These are phyloP conservation scores for Aspergillus awamori DNA, from an alignment of 2,329 filamentous ascomycete species.

Conservation along the genomic window DNA sequence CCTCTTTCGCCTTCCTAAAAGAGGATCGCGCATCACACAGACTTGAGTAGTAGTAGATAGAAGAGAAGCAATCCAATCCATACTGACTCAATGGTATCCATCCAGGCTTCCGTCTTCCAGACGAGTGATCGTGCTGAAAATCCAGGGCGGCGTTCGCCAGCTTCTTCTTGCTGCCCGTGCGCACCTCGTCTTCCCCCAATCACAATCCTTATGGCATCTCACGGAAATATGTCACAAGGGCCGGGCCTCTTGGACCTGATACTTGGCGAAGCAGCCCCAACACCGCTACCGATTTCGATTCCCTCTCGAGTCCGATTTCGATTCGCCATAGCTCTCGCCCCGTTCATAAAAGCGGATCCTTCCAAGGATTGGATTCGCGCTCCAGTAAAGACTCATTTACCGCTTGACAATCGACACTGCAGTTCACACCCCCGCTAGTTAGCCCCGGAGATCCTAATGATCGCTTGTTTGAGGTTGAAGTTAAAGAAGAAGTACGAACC, in stretches of 20 bases:
- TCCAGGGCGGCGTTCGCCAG: conserved; percentile 24
- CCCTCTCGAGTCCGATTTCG: conserved; percentile 29
- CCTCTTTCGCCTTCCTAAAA: conserved; percentile 11
- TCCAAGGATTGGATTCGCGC: conserved; percentile 19
- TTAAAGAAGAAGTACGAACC: conserved; percentile 59
- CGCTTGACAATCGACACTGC: conserved; percentile 71
- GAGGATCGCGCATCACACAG: conserved; percentile 19
- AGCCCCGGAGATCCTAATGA: conserved; percentile 23
- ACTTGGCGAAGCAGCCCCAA: conserved; percentile 25
- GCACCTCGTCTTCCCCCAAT: conserved; percentile 25
- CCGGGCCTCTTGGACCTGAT: conserved; percentile 29
- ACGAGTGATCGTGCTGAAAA: conserved; percentile 22
- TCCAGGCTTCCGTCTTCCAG: conserved; percentile 20
- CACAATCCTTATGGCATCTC: conserved; percentile 29
- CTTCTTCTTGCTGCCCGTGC: conserved; percentile 24
- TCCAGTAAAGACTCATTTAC: conserved; percentile 45
- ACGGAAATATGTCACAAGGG: conserved; percentile 33
- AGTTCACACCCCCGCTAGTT: conserved; percentile 20
- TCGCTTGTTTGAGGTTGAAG: background rate
- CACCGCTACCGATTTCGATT: conserved; percentile 17
- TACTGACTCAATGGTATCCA: conserved; percentile 15
- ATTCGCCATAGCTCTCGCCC: conserved; percentile 32
- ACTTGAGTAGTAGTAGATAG: conserved; percentile 18
- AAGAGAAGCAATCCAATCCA: conserved; percentile 7
- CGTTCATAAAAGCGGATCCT: conserved; percentile 28